phyloP scores from a whole-genome alignment of 148 eudicot genomes.

The Fagopyrum tataricum region DNA sequence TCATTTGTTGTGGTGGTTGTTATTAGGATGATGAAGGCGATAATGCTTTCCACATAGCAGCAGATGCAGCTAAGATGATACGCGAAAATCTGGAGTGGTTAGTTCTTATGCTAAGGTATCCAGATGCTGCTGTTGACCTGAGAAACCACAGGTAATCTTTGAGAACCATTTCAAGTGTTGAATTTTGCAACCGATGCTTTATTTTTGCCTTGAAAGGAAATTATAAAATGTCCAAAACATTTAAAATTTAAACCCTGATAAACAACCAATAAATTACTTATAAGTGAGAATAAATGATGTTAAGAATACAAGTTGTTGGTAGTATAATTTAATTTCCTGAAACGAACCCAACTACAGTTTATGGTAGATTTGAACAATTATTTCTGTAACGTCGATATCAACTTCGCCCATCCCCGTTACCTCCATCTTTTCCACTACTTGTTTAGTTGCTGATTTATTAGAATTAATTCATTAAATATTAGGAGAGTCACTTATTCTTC shows the following conservation, averaged over 20 bases:
- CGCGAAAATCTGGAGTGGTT: constrained; percentile 97
- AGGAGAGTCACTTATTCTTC: no score
- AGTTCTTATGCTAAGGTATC: constrained; percentile 74
- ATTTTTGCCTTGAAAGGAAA: background rate
- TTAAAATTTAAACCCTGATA: background rate
- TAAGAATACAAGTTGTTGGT: background rate
- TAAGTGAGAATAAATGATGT: background rate
- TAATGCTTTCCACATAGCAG: constrained; percentile 98
- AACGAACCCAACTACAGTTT: no score
- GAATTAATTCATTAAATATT: no score
- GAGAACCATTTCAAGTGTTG: background rate
- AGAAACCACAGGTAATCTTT: constrained; percentile 68
- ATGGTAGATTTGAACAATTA: no score
- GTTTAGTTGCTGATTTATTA: no score
- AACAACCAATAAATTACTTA: background rate
- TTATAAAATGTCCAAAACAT: background rate
- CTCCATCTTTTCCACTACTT: no score
- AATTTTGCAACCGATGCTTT: background rate
- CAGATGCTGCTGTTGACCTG: constrained; percentile 75
- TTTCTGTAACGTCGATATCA: no score
- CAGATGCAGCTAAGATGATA: constrained; percentile 95
- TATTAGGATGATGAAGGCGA: constrained; percentile 97
- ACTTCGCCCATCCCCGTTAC: no score
- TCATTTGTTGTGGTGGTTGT: constrained; percentile 6
- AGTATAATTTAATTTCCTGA: background rate